Evolutionary conservation across 106 monocot species (phyloP).

Genomic region (Chionographis japonica): DNA sequence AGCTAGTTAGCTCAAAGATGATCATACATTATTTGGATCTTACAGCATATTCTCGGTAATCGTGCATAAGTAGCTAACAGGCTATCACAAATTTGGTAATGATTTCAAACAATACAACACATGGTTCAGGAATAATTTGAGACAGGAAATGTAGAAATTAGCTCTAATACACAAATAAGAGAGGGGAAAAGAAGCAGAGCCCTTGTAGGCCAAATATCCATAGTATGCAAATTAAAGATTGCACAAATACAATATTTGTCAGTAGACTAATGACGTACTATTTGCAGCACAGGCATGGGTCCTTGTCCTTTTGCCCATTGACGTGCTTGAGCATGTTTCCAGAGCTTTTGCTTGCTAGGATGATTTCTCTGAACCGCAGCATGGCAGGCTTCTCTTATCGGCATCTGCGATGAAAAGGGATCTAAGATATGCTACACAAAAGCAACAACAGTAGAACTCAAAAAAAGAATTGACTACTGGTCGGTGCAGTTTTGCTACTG

Average conservation of each 20-base stretch:
- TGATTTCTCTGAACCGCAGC: slow-evolving; percentile 92
- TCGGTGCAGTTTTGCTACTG: no score
- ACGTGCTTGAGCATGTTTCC: slow-evolving; percentile 89
- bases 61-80: no score
- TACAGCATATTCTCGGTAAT: no score
- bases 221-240: background rate
- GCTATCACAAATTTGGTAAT: background rate
- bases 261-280: slow-evolving; percentile 48
- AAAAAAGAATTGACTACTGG: no score
- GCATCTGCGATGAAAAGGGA: slow-evolving; percentile 52
- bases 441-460: background rate
- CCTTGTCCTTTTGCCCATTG: slow-evolving; percentile 70
- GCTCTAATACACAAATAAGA: no score
- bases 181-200: no score
- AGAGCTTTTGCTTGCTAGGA: slow-evolving; percentile 80
- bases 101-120: no score
- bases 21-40: no score
- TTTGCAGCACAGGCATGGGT: slow-evolving; percentile 75
- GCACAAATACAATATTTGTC: background rate
- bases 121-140: no score
- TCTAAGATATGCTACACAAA: slow-evolving; percentile 1
- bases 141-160: no score
- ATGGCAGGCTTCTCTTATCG: slow-evolving; percentile 95
- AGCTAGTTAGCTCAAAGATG: no score
- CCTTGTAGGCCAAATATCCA: no score